Conservation (phyloP, 1,139 yeast species). For the Fermentozyma sake region DNA sequence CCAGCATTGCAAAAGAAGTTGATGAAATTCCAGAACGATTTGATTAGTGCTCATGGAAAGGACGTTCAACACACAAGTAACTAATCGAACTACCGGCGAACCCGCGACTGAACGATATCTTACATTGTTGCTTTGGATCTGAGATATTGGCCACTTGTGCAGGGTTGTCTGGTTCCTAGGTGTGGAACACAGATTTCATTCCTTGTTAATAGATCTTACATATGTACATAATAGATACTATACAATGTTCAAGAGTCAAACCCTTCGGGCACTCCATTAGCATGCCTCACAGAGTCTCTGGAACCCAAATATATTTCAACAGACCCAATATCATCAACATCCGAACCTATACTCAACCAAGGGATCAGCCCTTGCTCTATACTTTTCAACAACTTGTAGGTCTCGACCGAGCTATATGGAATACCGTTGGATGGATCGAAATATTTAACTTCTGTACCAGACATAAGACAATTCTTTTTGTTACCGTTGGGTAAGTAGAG, state of each 20-base stretch:
- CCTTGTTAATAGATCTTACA: too few relatives aligned
- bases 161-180: too few relatives aligned
- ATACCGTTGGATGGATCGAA: conserved; percentile 85
- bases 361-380: conserved; percentile 62
- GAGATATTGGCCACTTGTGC: too few relatives aligned
- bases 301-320: conserved; percentile 54
- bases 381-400: conserved; percentile 64
- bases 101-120: too few relatives aligned
- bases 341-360: conserved; percentile 55
- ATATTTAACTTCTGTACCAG: conserved; percentile 77
- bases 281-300: conserved; percentile 52
- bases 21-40: conserved; percentile 55
- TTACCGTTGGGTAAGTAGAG: conserved; percentile 67
- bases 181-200: too few relatives aligned
- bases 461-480: conserved; percentile 68
- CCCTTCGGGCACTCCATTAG: conserved; percentile 87
- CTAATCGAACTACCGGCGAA: too few relatives aligned
- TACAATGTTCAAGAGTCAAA: conserved; percentile 30
- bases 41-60: conserved; percentile 55
- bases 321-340: conserved; percentile 55
- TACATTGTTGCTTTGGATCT: too few relatives aligned
- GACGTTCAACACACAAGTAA: conserved; percentile 45
- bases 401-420: conserved; percentile 80
- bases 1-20: conserved; percentile 50
- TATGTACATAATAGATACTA: conserved; percentile 1